These are phyloP conservation scores for Calonectria multiphialidica DNA, from an alignment of 2,329 filamentous ascomycete genomes.

Conservation along the genomic window DNA sequence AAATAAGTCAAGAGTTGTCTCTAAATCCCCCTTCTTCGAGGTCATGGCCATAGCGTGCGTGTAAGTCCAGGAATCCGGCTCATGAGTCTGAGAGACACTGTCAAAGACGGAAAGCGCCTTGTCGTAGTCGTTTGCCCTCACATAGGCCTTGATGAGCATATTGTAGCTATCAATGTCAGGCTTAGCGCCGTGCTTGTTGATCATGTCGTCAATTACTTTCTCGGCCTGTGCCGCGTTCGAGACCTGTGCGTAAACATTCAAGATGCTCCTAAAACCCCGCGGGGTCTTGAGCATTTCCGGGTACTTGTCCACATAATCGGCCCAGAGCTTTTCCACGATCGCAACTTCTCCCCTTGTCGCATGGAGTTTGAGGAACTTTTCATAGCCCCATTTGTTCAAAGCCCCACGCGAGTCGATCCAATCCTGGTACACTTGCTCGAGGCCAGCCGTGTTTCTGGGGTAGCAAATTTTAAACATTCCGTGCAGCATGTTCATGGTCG, in stretches of 20 bases:
- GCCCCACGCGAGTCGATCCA: constrained; percentile 57
- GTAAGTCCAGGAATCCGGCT: constrained; percentile 75
- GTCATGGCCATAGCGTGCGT: constrained; percentile 80
- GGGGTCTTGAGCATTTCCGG: constrained; percentile 49
- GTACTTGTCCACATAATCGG: constrained; percentile 54
- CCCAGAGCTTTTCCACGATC: constrained; percentile 59
- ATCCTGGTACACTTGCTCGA: constrained; percentile 62
- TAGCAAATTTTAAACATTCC: constrained; percentile 59
- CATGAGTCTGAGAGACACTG: constrained; percentile 61
- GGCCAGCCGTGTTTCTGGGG: constrained; percentile 52
- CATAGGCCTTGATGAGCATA: constrained; percentile 78
- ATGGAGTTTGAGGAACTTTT: constrained; percentile 63
- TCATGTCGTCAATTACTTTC: constrained; percentile 73
- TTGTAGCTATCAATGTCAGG: constrained; percentile 79
- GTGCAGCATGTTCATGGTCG: constrained; percentile 55
- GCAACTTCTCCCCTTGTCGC: constrained; percentile 61
- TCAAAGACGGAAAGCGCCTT: constrained; percentile 75
- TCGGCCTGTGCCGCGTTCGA: constrained; percentile 73
- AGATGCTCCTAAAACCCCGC: constrained; percentile 66
- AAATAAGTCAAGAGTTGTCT: constrained; percentile 75
- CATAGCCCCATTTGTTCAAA: constrained; percentile 59
- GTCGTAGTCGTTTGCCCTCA: constrained; percentile 74
- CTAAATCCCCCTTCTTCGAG: constrained; percentile 78
- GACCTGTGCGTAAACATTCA: constrained; percentile 78
- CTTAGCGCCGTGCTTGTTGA: constrained; percentile 63